Percentiles rank a stretch among this genome's conserved stretches.
phyloP scores from a whole-genome alignment of 2,329 filamentous ascomycete genomes.

The Colletotrichum sp. region DNA sequence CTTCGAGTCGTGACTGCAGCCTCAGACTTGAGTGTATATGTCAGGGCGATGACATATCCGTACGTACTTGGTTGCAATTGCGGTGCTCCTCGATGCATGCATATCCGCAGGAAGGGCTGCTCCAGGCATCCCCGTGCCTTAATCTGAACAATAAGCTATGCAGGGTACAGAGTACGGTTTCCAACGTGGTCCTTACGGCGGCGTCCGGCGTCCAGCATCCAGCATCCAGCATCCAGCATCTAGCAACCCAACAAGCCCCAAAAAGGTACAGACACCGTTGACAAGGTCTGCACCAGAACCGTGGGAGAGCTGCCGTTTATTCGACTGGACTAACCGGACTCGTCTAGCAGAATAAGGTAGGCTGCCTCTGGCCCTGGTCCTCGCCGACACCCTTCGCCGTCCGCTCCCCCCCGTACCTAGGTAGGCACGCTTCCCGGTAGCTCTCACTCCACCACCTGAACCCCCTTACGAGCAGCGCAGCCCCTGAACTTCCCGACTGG shows the following conservation, averaged over 20 bases:
- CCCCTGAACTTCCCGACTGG: constrained; percentile 14
- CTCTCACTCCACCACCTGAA: not conserved
- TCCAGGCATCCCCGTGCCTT: not conserved
- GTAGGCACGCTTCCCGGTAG: not conserved
- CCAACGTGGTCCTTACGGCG: not conserved
- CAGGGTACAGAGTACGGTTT: not conserved
- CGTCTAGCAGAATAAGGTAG: not conserved
- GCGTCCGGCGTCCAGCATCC: not conserved
- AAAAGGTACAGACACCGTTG: not conserved
- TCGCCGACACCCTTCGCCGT: not conserved
- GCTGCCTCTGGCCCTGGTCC: not conserved
- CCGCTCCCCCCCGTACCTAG: not conserved
- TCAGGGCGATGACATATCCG: not conserved
- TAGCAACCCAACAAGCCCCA: not conserved
- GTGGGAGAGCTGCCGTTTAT: not conserved
- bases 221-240: too few relatives aligned
- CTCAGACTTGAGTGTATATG: not conserved
- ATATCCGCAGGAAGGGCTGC: not conserved
- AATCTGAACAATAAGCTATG: not conserved
- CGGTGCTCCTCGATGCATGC: not conserved
- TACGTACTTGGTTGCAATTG: not conserved
- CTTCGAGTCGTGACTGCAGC: not conserved
- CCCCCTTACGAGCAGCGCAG: not conserved
- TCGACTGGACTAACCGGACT: not conserved
- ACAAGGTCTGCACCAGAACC: not conserved